Evolutionary conservation across 2,329 filamentous ascomycete species (phyloP).

Genomic region (Ilyonectria robusta): DNA sequence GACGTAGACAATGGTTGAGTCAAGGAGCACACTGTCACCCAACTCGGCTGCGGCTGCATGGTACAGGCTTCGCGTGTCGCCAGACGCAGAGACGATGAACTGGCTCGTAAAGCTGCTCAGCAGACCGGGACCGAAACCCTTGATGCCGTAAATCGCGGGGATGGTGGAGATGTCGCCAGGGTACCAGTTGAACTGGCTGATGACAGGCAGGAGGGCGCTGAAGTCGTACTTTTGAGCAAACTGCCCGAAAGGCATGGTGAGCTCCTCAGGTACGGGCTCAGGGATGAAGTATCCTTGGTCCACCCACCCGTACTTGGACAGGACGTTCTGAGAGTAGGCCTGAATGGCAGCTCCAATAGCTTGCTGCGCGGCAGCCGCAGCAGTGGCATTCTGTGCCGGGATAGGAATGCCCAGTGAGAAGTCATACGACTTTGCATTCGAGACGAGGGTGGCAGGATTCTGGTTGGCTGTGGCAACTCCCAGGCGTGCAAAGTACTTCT

Average conservation of each 20-base stretch:
- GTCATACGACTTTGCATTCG: slow-evolving; percentile 26
- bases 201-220: slow-evolving; percentile 27
- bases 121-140: slow-evolving; percentile 36
- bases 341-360: slow-evolving; percentile 20
- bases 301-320: slow-evolving; percentile 39
- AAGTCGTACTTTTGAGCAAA: slow-evolving; percentile 38
- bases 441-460: neutral
- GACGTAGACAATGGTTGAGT: slow-evolving; percentile 25
- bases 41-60: slow-evolving; percentile 27
- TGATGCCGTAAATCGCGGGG: slow-evolving; percentile 37
- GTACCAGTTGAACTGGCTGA: slow-evolving; percentile 40
- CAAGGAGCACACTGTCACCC: slow-evolving; percentile 15
- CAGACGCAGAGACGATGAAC: slow-evolving; percentile 29
- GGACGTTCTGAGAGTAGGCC: slow-evolving; percentile 27
- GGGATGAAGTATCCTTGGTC: slow-evolving; percentile 39
- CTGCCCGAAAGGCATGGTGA: slow-evolving; percentile 33
- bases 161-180: slow-evolving; percentile 34
- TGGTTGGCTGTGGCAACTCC: slow-evolving; percentile 5
- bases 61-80: slow-evolving; percentile 34
- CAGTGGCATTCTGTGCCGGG: slow-evolving; percentile 8
- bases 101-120: slow-evolving; percentile 20
- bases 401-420: slow-evolving; percentile 38
- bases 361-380: slow-evolving; percentile 10
- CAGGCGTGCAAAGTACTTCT: slow-evolving; percentile 35
- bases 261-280: slow-evolving; percentile 35